phyloP scores from a whole-genome alignment of 2,329 filamentous ascomycete genomes.

The Aspergillus sergii region DNA sequence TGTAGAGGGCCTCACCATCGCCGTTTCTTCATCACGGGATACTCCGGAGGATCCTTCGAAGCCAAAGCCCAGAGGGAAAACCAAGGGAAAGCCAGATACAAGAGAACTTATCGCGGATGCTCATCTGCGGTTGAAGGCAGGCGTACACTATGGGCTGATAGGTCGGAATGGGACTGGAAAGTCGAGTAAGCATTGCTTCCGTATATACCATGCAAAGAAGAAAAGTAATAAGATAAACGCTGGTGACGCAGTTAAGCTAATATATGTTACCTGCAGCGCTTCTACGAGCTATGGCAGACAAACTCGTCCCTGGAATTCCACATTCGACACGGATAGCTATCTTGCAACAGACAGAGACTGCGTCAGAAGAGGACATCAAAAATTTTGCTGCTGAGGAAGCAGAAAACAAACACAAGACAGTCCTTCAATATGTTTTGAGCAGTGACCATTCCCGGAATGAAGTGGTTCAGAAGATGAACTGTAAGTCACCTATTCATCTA shows the following conservation, averaged over 20 bases:
- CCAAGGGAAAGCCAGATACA: constrained; percentile 56
- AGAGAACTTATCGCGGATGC: constrained; percentile 70
- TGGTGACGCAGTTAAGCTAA: not conserved
- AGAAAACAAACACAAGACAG: constrained; percentile 44
- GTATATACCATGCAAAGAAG: too few species aligned
- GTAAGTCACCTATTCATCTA: constrained; percentile 41
- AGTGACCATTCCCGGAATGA: constrained; percentile 55
- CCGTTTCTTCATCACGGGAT: constrained; percentile 50
- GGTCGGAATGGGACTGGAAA: constrained; percentile 84
- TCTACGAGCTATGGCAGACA: constrained; percentile 73
- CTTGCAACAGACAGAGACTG: constrained; percentile 65
- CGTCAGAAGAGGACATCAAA: constrained; percentile 32
- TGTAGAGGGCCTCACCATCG: constrained; percentile 72
- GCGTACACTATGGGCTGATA: constrained; percentile 74
- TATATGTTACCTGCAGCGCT: constrained; percentile 54
- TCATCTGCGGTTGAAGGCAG: constrained; percentile 70
- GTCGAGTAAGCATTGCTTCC: constrained; percentile 58
- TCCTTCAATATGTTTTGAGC: constrained; percentile 68
- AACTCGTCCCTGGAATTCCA: constrained; percentile 75
- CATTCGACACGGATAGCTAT: constrained; percentile 67
- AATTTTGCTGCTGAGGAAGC: constrained; percentile 13
- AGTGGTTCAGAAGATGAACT: constrained; percentile 62
- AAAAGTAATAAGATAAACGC: not conserved
- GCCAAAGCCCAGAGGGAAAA: constrained; percentile 42
- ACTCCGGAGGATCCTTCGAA: constrained; percentile 24